A percentile compares a stretch with the other conserved stretches of the same genome.
Evolutionary conservation across 768 basidiomycete genomes (phyloP).

Genomic region (Trametes villosa): DNA sequence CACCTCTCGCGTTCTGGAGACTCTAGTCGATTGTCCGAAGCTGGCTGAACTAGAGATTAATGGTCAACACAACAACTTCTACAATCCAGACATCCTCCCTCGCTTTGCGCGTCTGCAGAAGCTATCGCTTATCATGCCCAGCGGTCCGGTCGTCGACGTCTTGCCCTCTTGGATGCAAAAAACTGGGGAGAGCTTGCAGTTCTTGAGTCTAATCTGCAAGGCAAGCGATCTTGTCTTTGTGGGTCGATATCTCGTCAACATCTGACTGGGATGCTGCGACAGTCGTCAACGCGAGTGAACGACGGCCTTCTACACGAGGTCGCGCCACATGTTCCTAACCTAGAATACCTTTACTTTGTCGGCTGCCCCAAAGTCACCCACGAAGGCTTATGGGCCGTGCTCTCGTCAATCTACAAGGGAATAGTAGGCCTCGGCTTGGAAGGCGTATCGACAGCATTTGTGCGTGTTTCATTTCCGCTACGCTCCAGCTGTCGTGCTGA

Average conservation of each 20-base stretch:
- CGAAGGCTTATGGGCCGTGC: slow-evolving; percentile 54
- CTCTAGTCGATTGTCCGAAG: slow-evolving; percentile 45
- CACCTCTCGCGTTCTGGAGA: slow-evolving; percentile 58
- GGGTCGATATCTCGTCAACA: no score
- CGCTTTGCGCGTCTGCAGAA: slow-evolving; percentile 55
- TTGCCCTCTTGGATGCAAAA: slow-evolving; percentile 55
- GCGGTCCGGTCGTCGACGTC: slow-evolving; percentile 50
- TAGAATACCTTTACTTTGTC: slow-evolving; percentile 62
- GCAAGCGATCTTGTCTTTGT: slow-evolving; percentile 43
- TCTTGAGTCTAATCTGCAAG: slow-evolving; percentile 72
- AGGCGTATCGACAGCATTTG: slow-evolving; percentile 62
- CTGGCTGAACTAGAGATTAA: slow-evolving; percentile 73
- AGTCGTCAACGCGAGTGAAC: background rate
- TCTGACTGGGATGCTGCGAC: background rate
- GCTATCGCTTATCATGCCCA: slow-evolving; percentile 79
- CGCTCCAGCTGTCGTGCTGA: background rate
- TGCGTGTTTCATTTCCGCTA: slow-evolving; percentile 36
- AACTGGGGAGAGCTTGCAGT: slow-evolving; percentile 52
- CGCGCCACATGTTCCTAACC: slow-evolving; percentile 49
- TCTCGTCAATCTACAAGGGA: slow-evolving; percentile 49
- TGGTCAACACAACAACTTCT: slow-evolving; percentile 58
- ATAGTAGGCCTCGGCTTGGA: slow-evolving; percentile 64
- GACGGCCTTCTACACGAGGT: slow-evolving; percentile 58
- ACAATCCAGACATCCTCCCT: slow-evolving; percentile 54
- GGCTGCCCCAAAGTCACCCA: slow-evolving; percentile 77